Evolutionary conservation across 148 eudicot species (phyloP), one percentile per base, ranked within the genome.

Genomic region (Rhododendron kiyosumense): DNA sequence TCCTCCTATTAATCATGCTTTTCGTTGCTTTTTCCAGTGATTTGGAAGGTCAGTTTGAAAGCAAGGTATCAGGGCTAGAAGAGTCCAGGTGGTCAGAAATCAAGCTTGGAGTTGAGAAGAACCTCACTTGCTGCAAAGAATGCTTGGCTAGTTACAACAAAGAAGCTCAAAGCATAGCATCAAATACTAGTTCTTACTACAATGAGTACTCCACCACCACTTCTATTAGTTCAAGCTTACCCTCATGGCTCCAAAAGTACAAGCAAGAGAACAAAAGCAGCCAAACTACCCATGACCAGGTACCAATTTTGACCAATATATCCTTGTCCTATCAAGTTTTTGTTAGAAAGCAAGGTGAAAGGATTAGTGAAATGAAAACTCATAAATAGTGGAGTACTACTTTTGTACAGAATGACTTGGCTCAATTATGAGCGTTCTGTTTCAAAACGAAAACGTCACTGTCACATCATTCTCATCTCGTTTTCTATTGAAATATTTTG

Each of bases 171-270:
- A 83, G 63, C 36, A 69, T 86, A 26, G 81, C 82, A 67, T 67
- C 26, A 41, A 87, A 14, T 22, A 41, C 45, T 41, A 77, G 11
- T 1, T 67, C 76, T 83, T 59, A 20, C 3, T 46, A 83, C 57
- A 49, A 80, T 45, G 88, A 87, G 82, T n/a, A 67, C 74, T 79
- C 88, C 30, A 83, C 81, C 41, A 87, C 91, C 32, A 88, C 88
- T 48, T 83, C 90, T 12, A 84, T 89, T 3, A 87, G 88, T 81
- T 92, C 94, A 36, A 92, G 89, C 89, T 86, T 95, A 83, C 95
- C 95, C 38, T 88, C 90, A 48, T 93, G 95, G 96, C 95, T 95
- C 69, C 94, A 89, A 79, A 90, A 93, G 86, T 92, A 90, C 89
- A 94, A 91, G 91, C 91, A 92, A 54, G 93, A 91, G 74, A 90